Base-by-base conservation (phyloP, 2,329 filamentous ascomycete genomes). In the Albophoma yamanashiensis region DNA sequence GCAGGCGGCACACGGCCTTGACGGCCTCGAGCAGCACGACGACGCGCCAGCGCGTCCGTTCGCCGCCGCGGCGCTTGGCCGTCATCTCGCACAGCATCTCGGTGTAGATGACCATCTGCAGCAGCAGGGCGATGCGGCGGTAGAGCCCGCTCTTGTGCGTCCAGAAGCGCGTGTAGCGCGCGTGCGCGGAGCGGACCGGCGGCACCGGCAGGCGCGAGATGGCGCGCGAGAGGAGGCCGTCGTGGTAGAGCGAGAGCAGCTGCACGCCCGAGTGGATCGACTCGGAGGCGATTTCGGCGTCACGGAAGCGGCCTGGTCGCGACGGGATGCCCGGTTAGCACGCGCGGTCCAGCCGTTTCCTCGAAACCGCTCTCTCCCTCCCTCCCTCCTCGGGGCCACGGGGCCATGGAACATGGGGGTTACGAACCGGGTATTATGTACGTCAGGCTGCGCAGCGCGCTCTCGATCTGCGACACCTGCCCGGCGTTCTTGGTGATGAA, bases 21-120 rank as follows among this genome's bases (percentile, higher is more conserved):
- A 94, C 78, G 0, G 85, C 82, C 75, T 99, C 94, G 27, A 99
- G 79, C 4, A 95, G 71, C 14, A 97, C 86, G 7, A 97, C 85
- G 0, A 95, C 85, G 58, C 90, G 86, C 94, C 94, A 99, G 38
- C 92, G 85, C 34, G 88, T 76, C 68, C 83, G 86, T 73, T 95
- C 83, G 53, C 89, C 92, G 22, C 91, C 89, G 63, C 87, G 87
- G 56, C 93, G 83, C 75, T 96, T 95, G 36, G 92, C 92, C 36
- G 89, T 85, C 94, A 99, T 99, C 73, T 99, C 94, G 83, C 93
- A 94, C n/a, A 99, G 77, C 38, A 99, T 79, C 75, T 99, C 91
- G 0, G 92, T 96, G 71, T 97, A 97, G 66, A 94, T 89, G 34
- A 97, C 89, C 76, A 96, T 89, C 71, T 96, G 91, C 56, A 99